These are phyloP conservation scores for Coemansia sp. DNA, from an alignment of 192 early-diverging fungal genomes.

Conservation along the genomic window DNA sequence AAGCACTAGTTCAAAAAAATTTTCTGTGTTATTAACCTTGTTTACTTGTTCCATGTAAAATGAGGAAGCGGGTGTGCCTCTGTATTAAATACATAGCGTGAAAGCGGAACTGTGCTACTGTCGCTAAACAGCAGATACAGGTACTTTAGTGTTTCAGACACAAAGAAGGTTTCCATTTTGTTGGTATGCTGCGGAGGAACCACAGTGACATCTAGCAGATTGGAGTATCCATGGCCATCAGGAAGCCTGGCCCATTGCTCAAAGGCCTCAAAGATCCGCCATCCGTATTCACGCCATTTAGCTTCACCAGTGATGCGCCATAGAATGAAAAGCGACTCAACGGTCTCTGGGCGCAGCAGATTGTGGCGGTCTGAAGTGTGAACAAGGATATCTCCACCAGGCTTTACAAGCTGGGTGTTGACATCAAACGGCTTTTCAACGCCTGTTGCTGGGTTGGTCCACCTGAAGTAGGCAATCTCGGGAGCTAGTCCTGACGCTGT, in stretches of 20 bases:
- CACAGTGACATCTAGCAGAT: constrained; percentile 35
- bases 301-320: constrained; percentile 81
- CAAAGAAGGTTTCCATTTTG: constrained; percentile 72
- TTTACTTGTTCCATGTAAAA: constrained; percentile 6
- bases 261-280: constrained; percentile 82
- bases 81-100: constrained; percentile 89
- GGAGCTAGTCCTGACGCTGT: constrained; percentile 80
- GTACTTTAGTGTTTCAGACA: constrained; percentile 95
- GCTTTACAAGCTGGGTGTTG: constrained; percentile 17
- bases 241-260: constrained; percentile 70
- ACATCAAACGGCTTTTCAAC: neutral
- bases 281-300: constrained; percentile 73
- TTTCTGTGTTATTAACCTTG: no score
- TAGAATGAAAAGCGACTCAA: constrained; percentile 85
- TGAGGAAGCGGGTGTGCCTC: constrained; percentile 84
- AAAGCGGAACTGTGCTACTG: constrained; percentile 63
- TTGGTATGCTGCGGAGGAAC: constrained; percentile 30
- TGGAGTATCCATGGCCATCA: constrained; percentile 58
- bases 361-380: constrained; percentile 31
- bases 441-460: neutral
- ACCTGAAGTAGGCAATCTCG: constrained; percentile 32
- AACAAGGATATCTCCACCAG: constrained; percentile 37
- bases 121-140: constrained; percentile 81
- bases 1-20: no score
- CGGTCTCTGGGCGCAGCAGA: constrained; percentile 84